Conservation (phyloP, 768 basidiomycete species). For the Tricholomella constricta region DNA sequence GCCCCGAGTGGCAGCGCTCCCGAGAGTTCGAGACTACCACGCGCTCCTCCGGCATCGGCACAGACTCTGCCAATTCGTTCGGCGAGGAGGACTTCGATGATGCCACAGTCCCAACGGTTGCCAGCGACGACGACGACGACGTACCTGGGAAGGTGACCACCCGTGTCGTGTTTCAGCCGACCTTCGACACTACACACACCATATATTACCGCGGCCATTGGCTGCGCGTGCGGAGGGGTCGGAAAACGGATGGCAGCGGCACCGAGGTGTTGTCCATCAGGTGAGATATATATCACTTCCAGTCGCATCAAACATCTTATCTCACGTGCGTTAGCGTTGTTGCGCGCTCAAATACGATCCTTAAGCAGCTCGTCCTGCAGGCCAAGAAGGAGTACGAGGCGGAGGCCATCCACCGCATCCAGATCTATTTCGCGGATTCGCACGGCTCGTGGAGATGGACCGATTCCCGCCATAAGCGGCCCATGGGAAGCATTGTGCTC, state of each 20-base stretch:
- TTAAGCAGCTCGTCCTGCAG: conserved; percentile 87
- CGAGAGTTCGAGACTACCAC: conserved; percentile 90
- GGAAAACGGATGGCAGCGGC: conserved; percentile 67
- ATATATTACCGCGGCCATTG: conserved; percentile 87
- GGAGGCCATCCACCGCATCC: conserved; percentile 82
- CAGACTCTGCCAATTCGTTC: conserved; percentile 58
- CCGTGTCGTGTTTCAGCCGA: conserved; percentile 86
- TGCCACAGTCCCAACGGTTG: conserved; percentile 25
- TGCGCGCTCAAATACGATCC: conserved; percentile 78
- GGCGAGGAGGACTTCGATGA: conserved; percentile 52
- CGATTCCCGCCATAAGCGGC: conserved; percentile 84
- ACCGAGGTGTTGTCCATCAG: conserved; percentile 80
- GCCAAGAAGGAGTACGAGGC: conserved; percentile 91
- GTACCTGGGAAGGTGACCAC: conserved; percentile 69
- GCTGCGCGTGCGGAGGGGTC: conserved; percentile 72
- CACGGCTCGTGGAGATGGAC: conserved; percentile 90
- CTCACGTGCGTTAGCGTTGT: conserved; percentile 57
- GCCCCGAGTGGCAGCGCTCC: conserved; percentile 86
- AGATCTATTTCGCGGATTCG: conserved; percentile 88
- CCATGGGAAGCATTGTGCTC: conserved; percentile 85
- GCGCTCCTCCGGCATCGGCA: conserved; percentile 63
- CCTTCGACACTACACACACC: conserved; percentile 85
- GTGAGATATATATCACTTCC: conserved; percentile 33
- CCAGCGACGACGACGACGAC: conserved; percentile 35
- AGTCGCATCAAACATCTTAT: conserved; percentile 9